These are phyloP conservation scores for Chrysanthemum lavandulifolium DNA, from an alignment of 129 eudicot genomes.

Conservation along the genomic window DNA sequence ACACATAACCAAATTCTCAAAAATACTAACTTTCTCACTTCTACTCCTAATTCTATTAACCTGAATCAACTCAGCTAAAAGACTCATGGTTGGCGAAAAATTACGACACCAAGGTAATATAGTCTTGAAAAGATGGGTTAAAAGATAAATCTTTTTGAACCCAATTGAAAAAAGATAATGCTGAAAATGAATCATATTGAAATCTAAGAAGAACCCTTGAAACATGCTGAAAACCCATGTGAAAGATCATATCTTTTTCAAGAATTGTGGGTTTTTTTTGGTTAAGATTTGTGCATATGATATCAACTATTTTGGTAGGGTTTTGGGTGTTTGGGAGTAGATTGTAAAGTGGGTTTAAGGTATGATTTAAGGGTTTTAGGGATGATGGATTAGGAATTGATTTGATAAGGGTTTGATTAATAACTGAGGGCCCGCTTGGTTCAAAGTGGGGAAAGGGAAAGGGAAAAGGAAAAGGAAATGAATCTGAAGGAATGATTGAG, in stretches of 20 bases:
- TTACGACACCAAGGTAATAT: constrained; percentile 62
- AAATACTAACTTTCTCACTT: constrained; percentile 40
- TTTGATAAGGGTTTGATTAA: constrained; percentile 17
- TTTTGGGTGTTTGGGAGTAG: constrained; percentile 72
- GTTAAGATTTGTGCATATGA: constrained; percentile 58
- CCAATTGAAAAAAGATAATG: constrained; percentile 74
- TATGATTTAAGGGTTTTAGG: constrained; percentile 29
- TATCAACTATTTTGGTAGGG: constrained; percentile 65
- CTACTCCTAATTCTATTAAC: constrained; percentile 19
- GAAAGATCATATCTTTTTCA: constrained; percentile 40
- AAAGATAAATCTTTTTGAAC: constrained; percentile 52
- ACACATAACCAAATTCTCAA: constrained; percentile 44
- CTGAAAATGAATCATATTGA: constrained; percentile 65
- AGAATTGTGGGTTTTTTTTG: constrained; percentile 31
- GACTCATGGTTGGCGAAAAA: constrained; percentile 51
- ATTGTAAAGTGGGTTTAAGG: constrained; percentile 56
- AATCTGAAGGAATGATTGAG: too few species aligned
- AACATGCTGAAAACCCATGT: constrained; percentile 51
- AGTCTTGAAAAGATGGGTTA: constrained; percentile 45
- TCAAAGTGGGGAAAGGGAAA: too few species aligned
- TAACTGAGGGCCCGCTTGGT: too few species aligned
- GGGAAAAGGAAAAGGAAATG: too few species aligned
- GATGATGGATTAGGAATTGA: constrained; percentile 37
- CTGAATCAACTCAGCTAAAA: constrained; percentile 56
- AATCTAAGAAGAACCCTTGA: constrained; percentile 80